Evolutionary conservation across 148 eudicot genomes (phyloP).

Genomic region (Rhododendron simsii): DNA sequence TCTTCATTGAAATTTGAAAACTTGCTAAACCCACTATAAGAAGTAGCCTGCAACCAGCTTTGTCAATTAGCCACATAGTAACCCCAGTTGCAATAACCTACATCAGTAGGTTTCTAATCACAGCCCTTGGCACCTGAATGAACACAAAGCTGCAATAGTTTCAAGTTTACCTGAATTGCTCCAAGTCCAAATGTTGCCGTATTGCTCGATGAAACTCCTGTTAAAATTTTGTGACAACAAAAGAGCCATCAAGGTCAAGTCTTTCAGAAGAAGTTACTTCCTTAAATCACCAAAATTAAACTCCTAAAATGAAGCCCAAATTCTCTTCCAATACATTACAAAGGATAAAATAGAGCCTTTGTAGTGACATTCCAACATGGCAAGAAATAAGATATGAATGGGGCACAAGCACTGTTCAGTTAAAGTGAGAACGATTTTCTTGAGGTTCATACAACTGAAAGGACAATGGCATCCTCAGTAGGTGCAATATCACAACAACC

Average conservation of each 20-base stretch:
- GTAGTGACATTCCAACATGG: background rate
- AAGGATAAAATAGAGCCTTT: background rate
- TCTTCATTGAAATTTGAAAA: background rate
- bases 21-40: constrained; percentile 45
- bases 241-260: background rate
- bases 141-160: background rate
- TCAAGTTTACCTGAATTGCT: constrained; percentile 56
- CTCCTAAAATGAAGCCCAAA: background rate
- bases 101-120: constrained; percentile 2
- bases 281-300: background rate
- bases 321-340: background rate
- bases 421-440: too few species aligned
- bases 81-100: constrained; percentile 80
- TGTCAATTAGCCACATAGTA: constrained; percentile 78
- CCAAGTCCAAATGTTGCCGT: constrained; percentile 81
- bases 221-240: constrained; percentile 1
- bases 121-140: background rate
- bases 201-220: constrained; percentile 70
- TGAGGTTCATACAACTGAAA: too few species aligned
- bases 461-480: too few species aligned
- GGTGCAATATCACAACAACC: too few species aligned
- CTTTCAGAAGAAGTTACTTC: background rate
- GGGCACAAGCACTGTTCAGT: background rate
- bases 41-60: constrained; percentile 69
- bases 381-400: background rate